Conservation (phyloP, 164 flowering plant species). For the Echeveria elegans region DNA sequence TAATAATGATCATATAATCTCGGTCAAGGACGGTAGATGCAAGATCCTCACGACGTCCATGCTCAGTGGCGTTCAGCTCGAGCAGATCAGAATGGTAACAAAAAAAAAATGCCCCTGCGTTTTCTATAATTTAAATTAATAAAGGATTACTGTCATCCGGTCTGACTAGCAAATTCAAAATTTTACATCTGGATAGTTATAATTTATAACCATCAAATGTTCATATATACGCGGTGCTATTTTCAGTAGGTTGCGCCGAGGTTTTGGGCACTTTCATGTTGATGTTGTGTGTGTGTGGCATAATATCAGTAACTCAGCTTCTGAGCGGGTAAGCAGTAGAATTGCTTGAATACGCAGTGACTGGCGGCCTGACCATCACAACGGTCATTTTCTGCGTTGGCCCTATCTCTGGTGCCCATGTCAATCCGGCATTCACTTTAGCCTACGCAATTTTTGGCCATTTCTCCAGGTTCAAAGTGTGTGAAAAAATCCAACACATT, state of each 20-base stretch:
- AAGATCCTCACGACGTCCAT: background rate
- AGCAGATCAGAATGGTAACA: background rate
- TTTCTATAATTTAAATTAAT: too few species aligned
- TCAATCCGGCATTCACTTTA: slow-evolving; percentile 69
- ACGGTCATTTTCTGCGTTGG: slow-evolving; percentile 52
- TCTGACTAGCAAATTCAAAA: too few species aligned
- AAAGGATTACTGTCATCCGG: too few species aligned
- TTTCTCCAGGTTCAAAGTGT: slow-evolving; percentile 64
- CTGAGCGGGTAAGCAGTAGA: slow-evolving; percentile 20
- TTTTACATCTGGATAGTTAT: too few species aligned
- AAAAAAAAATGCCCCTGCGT: too few species aligned
- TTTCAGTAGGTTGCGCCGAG: slow-evolving; percentile 61
- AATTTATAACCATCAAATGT: too few species aligned
- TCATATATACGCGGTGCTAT: too few species aligned
- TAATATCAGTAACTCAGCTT: slow-evolving; percentile 37
- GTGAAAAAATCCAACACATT: too few species aligned
- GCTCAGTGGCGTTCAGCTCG: background rate
- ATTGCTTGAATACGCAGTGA: slow-evolving; percentile 25
- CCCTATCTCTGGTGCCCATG: slow-evolving; percentile 71
- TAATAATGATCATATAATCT: background rate
- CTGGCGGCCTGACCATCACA: slow-evolving; percentile 50
- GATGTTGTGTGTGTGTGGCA: slow-evolving; percentile 56
- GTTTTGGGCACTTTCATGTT: slow-evolving; percentile 59
- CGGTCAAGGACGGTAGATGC: background rate
- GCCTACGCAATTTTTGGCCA: slow-evolving; percentile 54